phyloP scores from a whole-genome alignment of 495 filamentous ascomycete species.

The Trichoderma virens region DNA sequence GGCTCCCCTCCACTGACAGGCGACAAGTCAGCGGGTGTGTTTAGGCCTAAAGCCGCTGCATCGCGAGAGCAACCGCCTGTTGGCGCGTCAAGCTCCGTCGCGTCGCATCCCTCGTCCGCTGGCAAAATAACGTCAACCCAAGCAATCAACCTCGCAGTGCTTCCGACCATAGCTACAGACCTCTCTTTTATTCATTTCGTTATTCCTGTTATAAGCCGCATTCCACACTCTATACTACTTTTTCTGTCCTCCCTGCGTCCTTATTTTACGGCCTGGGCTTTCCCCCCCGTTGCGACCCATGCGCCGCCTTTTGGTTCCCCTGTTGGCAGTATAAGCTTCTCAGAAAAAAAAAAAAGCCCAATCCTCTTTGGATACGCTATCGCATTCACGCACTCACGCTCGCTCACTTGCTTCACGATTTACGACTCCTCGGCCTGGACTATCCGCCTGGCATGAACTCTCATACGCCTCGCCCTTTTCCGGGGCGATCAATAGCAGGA shows the following conservation, averaged over 20 bases:
- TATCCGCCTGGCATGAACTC: constrained; percentile 4
- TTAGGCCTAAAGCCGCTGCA: neutral
- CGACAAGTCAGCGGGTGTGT: neutral
- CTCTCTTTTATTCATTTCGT: neutral
- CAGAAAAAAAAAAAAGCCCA: neutral
- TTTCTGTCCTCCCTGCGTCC: neutral
- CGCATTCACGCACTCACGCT: neutral
- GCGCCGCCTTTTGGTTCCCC: neutral
- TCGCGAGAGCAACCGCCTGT: constrained; percentile 1
- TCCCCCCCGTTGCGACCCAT: neutral
- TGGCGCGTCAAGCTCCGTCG: constrained; percentile 5
- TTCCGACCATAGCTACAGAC: neutral
- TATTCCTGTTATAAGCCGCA: neutral
- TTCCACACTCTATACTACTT: neutral
- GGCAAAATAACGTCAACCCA: neutral
- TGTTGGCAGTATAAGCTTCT: neutral
- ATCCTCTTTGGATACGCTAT: constrained; percentile 4
- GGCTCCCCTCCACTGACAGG: neutral
- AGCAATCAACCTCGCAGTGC: neutral
- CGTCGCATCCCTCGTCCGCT: neutral
- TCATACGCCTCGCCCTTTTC: constrained; percentile 9
- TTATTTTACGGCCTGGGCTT: neutral
- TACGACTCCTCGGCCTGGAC: neutral
- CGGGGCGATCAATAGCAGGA: constrained; percentile 16
- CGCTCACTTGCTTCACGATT: neutral